phyloP scores from a whole-genome alignment of 495 filamentous ascomycete species.

The Eremomyces bilateralis region DNA sequence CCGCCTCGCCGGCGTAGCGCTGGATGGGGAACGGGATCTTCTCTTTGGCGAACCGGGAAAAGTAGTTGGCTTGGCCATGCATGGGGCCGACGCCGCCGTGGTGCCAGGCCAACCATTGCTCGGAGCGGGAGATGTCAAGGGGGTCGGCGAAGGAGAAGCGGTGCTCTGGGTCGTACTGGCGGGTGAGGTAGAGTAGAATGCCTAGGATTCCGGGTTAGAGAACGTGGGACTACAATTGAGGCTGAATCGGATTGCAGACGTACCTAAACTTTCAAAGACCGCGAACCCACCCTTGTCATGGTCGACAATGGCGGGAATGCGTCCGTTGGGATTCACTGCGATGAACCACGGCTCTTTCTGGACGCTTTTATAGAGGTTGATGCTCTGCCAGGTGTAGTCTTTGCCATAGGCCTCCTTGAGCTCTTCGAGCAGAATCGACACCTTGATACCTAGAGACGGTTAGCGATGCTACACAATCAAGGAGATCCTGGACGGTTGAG shows the following conservation, averaged over 20 bases:
- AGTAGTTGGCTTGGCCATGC: constrained; percentile 58
- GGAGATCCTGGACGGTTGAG: not conserved
- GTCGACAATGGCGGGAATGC: constrained; percentile 20
- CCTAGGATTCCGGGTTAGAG: constrained; percentile 7
- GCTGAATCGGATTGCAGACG: too few species aligned
- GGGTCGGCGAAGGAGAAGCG: constrained; percentile 19
- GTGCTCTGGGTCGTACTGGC: constrained; percentile 19
- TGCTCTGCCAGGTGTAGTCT: constrained; percentile 17
- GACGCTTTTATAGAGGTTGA: constrained; percentile 17
- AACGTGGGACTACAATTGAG: not conserved
- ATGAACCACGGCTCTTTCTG: constrained; percentile 22
- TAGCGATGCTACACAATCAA: constrained; percentile 9
- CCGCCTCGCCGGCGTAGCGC: constrained; percentile 18
- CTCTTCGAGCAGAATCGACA: constrained; percentile 18
- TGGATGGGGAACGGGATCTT: constrained; percentile 17
- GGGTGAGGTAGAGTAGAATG: constrained; percentile 17
- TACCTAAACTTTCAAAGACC: constrained; percentile 14
- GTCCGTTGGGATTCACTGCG: constrained; percentile 17
- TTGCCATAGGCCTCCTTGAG: constrained; percentile 20
- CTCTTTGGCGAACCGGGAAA: constrained; percentile 17
- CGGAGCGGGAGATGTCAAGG: constrained; percentile 13
- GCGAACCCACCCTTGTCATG: constrained; percentile 17
- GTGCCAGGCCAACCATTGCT: constrained; percentile 23
- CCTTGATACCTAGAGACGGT: constrained; percentile 12
- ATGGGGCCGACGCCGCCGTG: constrained; percentile 19